A percentile compares a stretch with the other conserved stretches of the same genome.
Evolutionary conservation across 2,329 filamentous ascomycete genomes (phyloP).

Genomic region (Penicillium sp.): DNA sequence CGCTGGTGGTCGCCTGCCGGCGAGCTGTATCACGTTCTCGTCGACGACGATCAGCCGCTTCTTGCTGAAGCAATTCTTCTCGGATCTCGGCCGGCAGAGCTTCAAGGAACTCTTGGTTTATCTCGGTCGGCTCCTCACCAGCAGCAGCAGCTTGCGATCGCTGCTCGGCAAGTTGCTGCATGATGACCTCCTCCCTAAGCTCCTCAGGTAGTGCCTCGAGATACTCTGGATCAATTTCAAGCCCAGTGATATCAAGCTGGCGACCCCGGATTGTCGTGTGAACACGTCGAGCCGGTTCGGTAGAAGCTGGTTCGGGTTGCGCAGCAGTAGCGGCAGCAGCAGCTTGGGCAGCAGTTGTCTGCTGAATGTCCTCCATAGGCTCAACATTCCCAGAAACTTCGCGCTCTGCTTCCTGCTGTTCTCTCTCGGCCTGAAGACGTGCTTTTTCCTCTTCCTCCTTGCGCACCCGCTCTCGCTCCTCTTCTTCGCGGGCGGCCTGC

Average conservation of each 20-base stretch:
- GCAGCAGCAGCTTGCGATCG: conserved; percentile 68
- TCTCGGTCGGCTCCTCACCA: conserved; percentile 58
- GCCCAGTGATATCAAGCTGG: conserved; percentile 84
- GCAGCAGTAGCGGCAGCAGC: conserved; percentile 28
- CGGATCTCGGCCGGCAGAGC: conserved; percentile 86
- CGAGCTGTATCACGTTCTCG: conserved; percentile 77
- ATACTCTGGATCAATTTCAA: conserved; percentile 92
- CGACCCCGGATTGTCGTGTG: conserved; percentile 79
- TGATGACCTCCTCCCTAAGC: conserved; percentile 90
- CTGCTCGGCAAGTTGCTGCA: conserved; percentile 77
- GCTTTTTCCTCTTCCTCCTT: conserved; percentile 65
- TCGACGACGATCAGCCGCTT: conserved; percentile 80
- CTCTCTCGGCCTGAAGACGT: conserved; percentile 53
- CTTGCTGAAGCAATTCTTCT: conserved; percentile 82
- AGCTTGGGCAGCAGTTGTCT: conserved; percentile 32
- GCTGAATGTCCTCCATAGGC: conserved; percentile 74
- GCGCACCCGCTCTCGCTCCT: conserved; percentile 64
- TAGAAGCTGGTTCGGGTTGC: conserved; percentile 42
- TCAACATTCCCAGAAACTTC: conserved; percentile 43
- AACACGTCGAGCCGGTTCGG: conserved; percentile 54
- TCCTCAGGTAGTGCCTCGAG: conserved; percentile 97
- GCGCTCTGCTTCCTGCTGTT: conserved; percentile 54
- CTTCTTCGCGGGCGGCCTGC: conserved; percentile 60
- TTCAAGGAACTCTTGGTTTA: conserved; percentile 89
- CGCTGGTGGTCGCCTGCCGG: conserved; percentile 51